Conservation (phyloP, 2,329 filamentous ascomycete species). For the Cadophora sp. region DNA sequence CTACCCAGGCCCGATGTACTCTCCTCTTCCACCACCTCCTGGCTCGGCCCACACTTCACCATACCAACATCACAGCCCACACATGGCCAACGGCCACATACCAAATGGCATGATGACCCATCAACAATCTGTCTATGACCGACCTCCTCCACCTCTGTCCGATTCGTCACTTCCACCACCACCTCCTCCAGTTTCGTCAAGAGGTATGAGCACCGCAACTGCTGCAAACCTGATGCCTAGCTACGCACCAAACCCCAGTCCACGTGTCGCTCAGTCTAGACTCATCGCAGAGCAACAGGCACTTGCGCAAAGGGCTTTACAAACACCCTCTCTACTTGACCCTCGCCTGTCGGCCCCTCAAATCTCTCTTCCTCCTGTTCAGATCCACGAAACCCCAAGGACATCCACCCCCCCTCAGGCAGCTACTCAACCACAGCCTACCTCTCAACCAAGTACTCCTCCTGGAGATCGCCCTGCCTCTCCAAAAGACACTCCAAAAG, state of each 20-base stretch:
- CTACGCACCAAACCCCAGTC: slow-evolving; percentile 47
- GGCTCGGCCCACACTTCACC: slow-evolving; percentile 41
- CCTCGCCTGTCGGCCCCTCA: slow-evolving; percentile 33
- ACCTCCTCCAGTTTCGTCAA: slow-evolving; percentile 37
- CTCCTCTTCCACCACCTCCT: slow-evolving; percentile 45
- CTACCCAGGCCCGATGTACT: slow-evolving; percentile 47
- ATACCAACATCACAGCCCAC: slow-evolving; percentile 42
- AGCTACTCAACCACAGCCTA: slow-evolving; percentile 7
- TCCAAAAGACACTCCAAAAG: slow-evolving; percentile 33
- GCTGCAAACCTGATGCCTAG: slow-evolving; percentile 36
- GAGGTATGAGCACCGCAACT: slow-evolving; percentile 40
- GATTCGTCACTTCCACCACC: slow-evolving; percentile 45
- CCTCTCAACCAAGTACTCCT: slow-evolving; percentile 34
- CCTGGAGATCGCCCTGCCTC: slow-evolving; percentile 29
- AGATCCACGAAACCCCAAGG: slow-evolving; percentile 29
- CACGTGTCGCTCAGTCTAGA: slow-evolving; percentile 49
- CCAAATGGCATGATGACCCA: slow-evolving; percentile 29
- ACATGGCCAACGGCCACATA: slow-evolving; percentile 32
- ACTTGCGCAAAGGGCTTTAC: slow-evolving; percentile 40
- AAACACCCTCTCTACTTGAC: slow-evolving; percentile 38
- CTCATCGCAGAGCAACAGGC: slow-evolving; percentile 45
- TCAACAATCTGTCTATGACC: slow-evolving; percentile 41
- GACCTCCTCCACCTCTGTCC: slow-evolving; percentile 44
- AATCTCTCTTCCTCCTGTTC: slow-evolving; percentile 32
- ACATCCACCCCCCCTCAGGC: slow-evolving; percentile 37